Evolutionary conservation across 495 filamentous ascomycete species (phyloP).

Genomic region (Penicillium fimorum): DNA sequence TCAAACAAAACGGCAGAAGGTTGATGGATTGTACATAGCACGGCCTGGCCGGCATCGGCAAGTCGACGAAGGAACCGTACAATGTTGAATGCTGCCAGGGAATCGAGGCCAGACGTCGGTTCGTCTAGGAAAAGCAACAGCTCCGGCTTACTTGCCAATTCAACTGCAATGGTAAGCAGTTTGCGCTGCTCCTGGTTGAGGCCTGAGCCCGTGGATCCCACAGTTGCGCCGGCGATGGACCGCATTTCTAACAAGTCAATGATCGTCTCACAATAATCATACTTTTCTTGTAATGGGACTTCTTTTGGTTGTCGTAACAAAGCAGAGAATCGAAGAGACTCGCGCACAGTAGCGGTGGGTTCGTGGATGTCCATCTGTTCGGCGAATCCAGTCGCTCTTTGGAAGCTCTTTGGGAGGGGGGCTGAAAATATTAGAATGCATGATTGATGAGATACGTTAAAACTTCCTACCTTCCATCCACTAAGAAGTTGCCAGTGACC

Average conservation of each 20-base stretch:
- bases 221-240: slow-evolving; percentile 53
- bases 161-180: slow-evolving; percentile 65
- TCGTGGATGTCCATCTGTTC: slow-evolving; percentile 66
- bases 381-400: slow-evolving; percentile 56
- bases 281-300: slow-evolving; percentile 57
- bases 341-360: slow-evolving; percentile 58
- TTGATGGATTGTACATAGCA: slow-evolving; percentile 80
- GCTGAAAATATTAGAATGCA: slow-evolving; percentile 19
- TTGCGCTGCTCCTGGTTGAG: slow-evolving; percentile 63
- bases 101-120: slow-evolving; percentile 73
- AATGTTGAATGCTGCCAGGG: slow-evolving; percentile 63
- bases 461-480: slow-evolving; percentile 48
- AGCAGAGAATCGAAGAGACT: slow-evolving; percentile 60
- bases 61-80: slow-evolving; percentile 64
- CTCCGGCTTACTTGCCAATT: slow-evolving; percentile 65
- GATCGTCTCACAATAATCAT: slow-evolving; percentile 60
- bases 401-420: slow-evolving; percentile 48
- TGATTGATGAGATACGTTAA: background rate
- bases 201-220: slow-evolving; percentile 53
- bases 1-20: slow-evolving; percentile 71
- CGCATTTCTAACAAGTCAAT: slow-evolving; percentile 61
- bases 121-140: slow-evolving; percentile 74
- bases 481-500: slow-evolving; percentile 50
- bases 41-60: slow-evolving; percentile 66
- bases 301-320: slow-evolving; percentile 58